Evolutionary conservation across 176 grass and related monocot species (phyloP), one percentile per base, ranked within the genome.

Genomic region (Carex littledalei): DNA sequence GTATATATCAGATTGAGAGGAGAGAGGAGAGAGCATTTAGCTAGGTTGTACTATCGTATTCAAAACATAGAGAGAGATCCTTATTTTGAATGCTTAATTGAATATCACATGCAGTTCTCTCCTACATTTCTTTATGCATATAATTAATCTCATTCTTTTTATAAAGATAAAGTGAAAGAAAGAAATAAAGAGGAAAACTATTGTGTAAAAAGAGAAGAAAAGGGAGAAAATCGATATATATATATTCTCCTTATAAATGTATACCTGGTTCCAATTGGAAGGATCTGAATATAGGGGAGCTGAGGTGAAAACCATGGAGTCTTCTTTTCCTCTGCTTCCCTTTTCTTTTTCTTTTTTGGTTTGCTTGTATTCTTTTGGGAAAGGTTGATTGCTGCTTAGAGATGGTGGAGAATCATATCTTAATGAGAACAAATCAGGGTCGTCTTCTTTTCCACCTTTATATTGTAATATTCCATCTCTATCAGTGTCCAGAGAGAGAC

Each of bases 181-280:
- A 53, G 4, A 77, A 54, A 77, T 29, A 54, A 77, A 77, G 24
- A 7, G 13, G 60, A 39, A 41, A 41, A 66, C 50, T 54, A 20
- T 15, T 67, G 63, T 59, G 18, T 29, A 78, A 79, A 49, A 82
- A 49, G 59, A 80, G 83, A 88, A 92, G 31, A 78, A 80, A 43
- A 72, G 70, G 31, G 50, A 8, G 1, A 31, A 41, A 6, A 50
- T 67, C 70, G 45, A 76, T 76, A 75, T 55, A n/a, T 14, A 26
- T 49, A 26, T 55, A n/a, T 14, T 77, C 39, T 20, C 14, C 49
- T 53, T 15, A 54, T 17, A 55, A 56, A 32, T 78, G 73, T 66
- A 72, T 84, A 94, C 92, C 92, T 94, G 90, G 88, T 92, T 94
- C 92, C 92, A 94, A 90, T 88, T 92, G 58, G 92, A 92, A 89